Evolutionary conservation across 2,329 filamentous ascomycete genomes (phyloP).

Genomic region (Diaporthe batatas): DNA sequence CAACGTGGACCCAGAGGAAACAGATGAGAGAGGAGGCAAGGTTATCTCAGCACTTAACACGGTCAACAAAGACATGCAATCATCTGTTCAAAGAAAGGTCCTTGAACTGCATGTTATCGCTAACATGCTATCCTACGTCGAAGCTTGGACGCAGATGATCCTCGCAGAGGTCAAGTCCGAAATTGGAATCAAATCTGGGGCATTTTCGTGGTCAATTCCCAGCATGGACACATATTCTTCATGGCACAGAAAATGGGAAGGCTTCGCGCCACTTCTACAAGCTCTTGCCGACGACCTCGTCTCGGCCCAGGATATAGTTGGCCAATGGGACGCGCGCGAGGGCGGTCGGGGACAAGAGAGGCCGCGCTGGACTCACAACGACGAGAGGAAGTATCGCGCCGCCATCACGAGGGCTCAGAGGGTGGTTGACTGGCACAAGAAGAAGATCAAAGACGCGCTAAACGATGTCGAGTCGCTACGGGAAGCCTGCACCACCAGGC

Average conservation of each 20-base stretch:
- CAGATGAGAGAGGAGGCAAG: too few relatives aligned
- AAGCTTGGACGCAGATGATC: neutral
- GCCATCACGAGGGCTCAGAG: constrained; percentile 34
- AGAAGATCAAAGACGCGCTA: constrained; percentile 47
- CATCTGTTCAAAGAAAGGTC: constrained; percentile 46
- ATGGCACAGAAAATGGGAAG: constrained; percentile 8
- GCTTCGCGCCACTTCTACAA: neutral
- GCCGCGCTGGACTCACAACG: constrained; percentile 50
- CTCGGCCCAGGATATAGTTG: neutral
- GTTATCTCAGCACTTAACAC: too few relatives aligned
- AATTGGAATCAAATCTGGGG: neutral
- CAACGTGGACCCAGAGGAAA: neutral
- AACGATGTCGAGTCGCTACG: constrained; percentile 41
- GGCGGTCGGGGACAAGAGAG: constrained; percentile 45
- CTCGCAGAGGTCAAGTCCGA: neutral
- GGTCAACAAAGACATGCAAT: too few relatives aligned
- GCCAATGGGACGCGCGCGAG: constrained; percentile 48
- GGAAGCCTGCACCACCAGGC: neutral
- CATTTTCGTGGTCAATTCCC: neutral
- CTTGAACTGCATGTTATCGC: constrained; percentile 48
- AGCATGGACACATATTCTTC: constrained; percentile 1
- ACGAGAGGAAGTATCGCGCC: constrained; percentile 50
- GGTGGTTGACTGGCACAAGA: neutral
- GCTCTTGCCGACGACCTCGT: neutral
- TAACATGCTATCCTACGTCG: constrained; percentile 37